Evolutionary conservation across 169 alveolate genomes (phyloP).

Genomic region (Theileria orientalis): DNA sequence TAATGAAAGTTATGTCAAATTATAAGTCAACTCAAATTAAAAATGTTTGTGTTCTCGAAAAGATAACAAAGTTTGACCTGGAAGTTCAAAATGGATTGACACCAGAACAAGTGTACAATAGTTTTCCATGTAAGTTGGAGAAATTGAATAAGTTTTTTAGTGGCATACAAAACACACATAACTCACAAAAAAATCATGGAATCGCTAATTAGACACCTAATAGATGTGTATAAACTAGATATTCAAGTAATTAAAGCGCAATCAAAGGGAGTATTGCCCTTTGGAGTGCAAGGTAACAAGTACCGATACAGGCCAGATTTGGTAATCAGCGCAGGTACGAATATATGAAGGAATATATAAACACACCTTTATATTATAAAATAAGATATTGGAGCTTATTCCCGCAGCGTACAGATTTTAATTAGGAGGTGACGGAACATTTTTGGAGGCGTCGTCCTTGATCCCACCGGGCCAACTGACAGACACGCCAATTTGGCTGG

Average conservation of each 20-base stretch:
- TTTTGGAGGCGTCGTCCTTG: constrained; percentile 77
- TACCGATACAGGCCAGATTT: constrained; percentile 45
- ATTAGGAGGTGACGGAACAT: constrained; percentile 82
- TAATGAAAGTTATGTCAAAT: constrained; percentile 1
- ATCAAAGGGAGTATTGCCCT: constrained; percentile 23
- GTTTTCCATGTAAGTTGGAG: constrained; percentile 65
- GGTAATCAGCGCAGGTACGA: constrained; percentile 56
- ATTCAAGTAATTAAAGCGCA: constrained; percentile 60
- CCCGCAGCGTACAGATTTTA: not conserved
- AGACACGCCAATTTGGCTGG: constrained; percentile 40
- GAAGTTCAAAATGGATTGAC: constrained; percentile 49
- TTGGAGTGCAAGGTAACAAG: not conserved
- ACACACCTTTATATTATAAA: no score
- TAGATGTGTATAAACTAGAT: constrained; percentile 22
- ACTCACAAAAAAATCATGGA: constrained; percentile 54
- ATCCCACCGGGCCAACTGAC: constrained; percentile 55
- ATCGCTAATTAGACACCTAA: constrained; percentile 27
- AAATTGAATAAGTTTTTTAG: constrained; percentile 19
- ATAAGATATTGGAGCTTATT: no score
- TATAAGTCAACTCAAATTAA: constrained; percentile 30
- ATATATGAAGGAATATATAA: no score
- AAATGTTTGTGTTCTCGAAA: constrained; percentile 39
- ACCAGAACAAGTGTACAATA: constrained; percentile 29
- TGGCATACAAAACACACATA: constrained; percentile 58
- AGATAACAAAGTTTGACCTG: constrained; percentile 59